A percentile compares a stretch with the other conserved stretches of the same genome.
Conservation (phyloP, 176 grass and related monocot genomes). For the Hyparrhenia diplandra region DNA sequence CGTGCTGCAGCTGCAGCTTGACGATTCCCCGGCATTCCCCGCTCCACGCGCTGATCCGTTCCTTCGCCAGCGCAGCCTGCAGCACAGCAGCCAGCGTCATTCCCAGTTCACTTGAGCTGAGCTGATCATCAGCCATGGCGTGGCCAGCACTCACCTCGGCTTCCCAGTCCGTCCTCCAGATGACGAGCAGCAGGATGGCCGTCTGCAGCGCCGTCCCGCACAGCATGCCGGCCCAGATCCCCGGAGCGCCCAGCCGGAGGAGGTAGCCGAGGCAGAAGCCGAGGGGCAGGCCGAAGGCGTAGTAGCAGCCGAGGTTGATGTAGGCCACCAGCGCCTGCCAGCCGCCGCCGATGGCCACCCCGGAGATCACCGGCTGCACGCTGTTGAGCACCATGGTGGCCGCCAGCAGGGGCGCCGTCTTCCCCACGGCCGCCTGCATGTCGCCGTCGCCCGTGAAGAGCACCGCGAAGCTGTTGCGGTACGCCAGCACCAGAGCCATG, state of each 20-base stretch:
- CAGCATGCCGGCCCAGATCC: conserved; percentile 79
- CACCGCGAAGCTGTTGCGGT: conserved; percentile 33
- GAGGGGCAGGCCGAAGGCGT: conserved; percentile 63
- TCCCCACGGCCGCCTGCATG: conserved; percentile 55
- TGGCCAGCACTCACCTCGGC: conserved; percentile 28
- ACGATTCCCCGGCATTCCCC: not conserved
- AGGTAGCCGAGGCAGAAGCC: conserved; percentile 70
- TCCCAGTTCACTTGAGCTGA: no score
- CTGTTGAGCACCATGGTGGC: conserved; percentile 91
- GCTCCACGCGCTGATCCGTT: conserved; percentile 3
- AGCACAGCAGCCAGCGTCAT: no score
- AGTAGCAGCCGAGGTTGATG: conserved; percentile 81
- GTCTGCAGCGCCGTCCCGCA: conserved; percentile 70
- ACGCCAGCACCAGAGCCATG: conserved; percentile 43
- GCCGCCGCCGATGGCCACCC: conserved; percentile 67
- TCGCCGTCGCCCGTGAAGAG: conserved; percentile 60
- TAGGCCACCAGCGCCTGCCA: conserved; percentile 81
- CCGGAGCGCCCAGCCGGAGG: conserved; percentile 53
- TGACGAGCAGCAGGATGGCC: conserved; percentile 30
- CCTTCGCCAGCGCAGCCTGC: not conserved
- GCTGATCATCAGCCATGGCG: not conserved
- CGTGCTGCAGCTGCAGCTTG: no score
- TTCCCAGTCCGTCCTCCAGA: conserved; percentile 71
- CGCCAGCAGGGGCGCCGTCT: conserved; percentile 55
- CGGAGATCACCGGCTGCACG: conserved; percentile 84